Evolutionary conservation across 257 asterid genomes (phyloP).

Genomic region (Leonotis leonurus): DNA sequence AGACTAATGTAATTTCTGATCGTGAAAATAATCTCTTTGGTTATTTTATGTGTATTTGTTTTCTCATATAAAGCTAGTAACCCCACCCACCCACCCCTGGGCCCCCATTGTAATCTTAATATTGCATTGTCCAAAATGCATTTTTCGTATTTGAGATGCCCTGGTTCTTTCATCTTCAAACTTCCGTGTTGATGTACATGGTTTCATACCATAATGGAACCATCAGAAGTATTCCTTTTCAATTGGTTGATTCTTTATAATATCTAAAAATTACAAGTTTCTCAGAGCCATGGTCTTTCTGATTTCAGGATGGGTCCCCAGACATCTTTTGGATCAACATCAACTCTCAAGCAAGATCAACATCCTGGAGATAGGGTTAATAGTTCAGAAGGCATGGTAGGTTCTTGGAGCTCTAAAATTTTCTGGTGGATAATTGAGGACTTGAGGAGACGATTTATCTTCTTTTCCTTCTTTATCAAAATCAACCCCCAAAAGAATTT

Average conservation of each 20-base stretch:
- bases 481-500: neutral
- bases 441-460: neutral
- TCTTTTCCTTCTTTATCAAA: neutral
- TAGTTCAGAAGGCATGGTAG: slow-evolving; percentile 45
- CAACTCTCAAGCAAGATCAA: slow-evolving; percentile 48
- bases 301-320: slow-evolving; percentile 64
- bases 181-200: neutral
- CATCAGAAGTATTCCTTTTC: neutral
- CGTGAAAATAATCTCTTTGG: too few relatives aligned
- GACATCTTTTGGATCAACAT: slow-evolving; percentile 46
- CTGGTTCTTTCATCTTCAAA: neutral
- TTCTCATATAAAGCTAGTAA: too few relatives aligned
- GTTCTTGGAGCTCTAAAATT: slow-evolving; percentile 16
- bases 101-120: too few relatives aligned
- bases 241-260: slow-evolving; percentile 1
- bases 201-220: neutral
- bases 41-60: too few relatives aligned
- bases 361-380: slow-evolving; percentile 39
- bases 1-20: too few relatives aligned
- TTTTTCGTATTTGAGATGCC: neutral
- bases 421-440: slow-evolving; percentile 10
- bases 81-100: too few relatives aligned
- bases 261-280: neutral
- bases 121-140: too few relatives aligned
- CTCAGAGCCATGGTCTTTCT: slow-evolving; percentile 16